Evolutionary conservation across 495 filamentous ascomycete species (phyloP).

Genomic region (Platismatia glauca): DNA sequence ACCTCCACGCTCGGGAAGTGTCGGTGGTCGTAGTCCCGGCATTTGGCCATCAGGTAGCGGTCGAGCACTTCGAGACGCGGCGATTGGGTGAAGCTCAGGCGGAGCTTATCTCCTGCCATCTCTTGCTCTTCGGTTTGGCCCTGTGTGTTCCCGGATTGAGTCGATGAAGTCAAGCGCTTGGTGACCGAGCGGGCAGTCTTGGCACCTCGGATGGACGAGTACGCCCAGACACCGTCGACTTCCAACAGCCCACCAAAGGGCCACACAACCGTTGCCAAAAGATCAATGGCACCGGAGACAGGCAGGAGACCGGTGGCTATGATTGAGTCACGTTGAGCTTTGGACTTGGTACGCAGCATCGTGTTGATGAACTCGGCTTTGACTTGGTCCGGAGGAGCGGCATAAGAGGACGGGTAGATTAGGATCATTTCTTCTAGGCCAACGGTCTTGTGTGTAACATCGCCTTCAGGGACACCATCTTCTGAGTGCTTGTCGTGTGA

Average conservation of each 20-base stretch:
- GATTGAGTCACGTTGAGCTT: conserved; percentile 32
- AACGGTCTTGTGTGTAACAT: conserved; percentile 27
- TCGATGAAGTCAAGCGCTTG: conserved; percentile 25
- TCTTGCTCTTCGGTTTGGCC: conserved; percentile 14
- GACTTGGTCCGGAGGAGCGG: conserved; percentile 25
- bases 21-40: conserved; percentile 23
- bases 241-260: conserved; percentile 33
- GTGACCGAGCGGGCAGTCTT: conserved; percentile 28
- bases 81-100: conserved; percentile 27
- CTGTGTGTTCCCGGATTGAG: conserved; percentile 5
- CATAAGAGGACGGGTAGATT: conserved; percentile 30
- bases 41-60: conserved; percentile 26
- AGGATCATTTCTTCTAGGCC: conserved; percentile 31
- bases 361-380: conserved; percentile 31
- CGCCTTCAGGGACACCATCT: conserved; percentile 22
- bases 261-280: conserved; percentile 30
- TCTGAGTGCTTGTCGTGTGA: conserved; percentile 19
- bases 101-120: conserved; percentile 22
- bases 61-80: conserved; percentile 26
- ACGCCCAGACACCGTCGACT: conserved; percentile 32
- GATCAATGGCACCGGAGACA: conserved; percentile 30
- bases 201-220: conserved; percentile 31
- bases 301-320: conserved; percentile 33
- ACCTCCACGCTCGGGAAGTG: conserved; percentile 23
- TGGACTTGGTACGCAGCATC: conserved; percentile 31